Evolutionary conservation across 306 rosid genomes (phyloP).

Genomic region (Cucumis melo): DNA sequence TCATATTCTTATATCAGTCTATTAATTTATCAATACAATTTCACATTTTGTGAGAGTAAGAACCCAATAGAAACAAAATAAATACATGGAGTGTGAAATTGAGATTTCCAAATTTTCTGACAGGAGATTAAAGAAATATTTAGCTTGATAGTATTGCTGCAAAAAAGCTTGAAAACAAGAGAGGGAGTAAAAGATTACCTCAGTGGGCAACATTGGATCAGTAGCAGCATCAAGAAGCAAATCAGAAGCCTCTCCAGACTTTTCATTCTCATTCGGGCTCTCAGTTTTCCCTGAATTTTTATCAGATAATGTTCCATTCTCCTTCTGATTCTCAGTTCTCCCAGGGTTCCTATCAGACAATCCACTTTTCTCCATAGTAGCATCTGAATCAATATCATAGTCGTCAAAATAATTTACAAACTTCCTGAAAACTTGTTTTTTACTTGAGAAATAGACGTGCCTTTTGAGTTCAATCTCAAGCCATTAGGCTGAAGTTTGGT

Average conservation of each 20-base stretch:
- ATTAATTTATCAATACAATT: not conserved
- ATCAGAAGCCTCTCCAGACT: constrained; percentile 25
- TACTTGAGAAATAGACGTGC: constrained; percentile 24
- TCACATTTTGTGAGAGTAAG: not conserved
- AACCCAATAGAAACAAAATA: not conserved
- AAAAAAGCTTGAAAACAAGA: not conserved
- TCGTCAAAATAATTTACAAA: constrained; percentile 3
- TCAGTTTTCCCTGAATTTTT: constrained; percentile 23
- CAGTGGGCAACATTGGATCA: constrained; percentile 58
- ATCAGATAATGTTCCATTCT: constrained; percentile 18
- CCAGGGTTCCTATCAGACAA: constrained; percentile 31
- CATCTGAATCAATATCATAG: constrained; percentile 29
- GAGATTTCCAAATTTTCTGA: not conserved
- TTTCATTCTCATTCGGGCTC: constrained; percentile 30
- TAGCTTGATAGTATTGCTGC: not conserved
- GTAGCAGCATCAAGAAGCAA: constrained; percentile 45
- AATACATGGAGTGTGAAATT: not conserved
- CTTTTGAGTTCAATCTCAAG: constrained; percentile 40
- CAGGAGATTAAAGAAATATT: not conserved
- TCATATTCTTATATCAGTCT: not conserved
- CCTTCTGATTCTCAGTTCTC: constrained; percentile 34
- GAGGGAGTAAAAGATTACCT: constrained; percentile 32
- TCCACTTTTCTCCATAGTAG: constrained; percentile 25
- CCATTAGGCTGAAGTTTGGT: constrained; percentile 37
- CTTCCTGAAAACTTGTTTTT: constrained; percentile 7